Base-by-base conservation (phyloP, 768 basidiomycete species). In the Kwoniella shandongensis region DNA sequence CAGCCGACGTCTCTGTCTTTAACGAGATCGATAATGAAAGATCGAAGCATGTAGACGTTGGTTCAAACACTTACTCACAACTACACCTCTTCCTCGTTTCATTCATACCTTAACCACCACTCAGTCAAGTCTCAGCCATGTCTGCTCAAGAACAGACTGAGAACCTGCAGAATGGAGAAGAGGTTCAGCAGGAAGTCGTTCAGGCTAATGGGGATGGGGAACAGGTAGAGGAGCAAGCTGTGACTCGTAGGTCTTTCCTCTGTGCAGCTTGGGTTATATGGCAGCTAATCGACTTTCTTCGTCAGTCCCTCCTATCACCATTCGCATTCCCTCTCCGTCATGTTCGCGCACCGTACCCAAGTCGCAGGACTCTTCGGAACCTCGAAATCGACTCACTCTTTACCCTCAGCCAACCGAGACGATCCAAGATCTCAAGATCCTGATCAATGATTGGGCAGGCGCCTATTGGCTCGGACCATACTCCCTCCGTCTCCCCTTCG, bases 401-500 rank as follows among this genome's bases (percentile, higher is more conserved):
- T 61, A 69, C 20, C 69, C 74, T 26, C 73, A 76, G 35, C 61
- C 73, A 10, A 61, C 62, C 50, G 77, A 78, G 63, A 75, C 71
- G 5, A 64, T 77, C 27, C 75, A 77, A 51, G 76, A 77, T 60
- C 67, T 80, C 53, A 76, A 76, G 46, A 60, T 74, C 8, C 65
- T 69, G 18, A 61, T 80, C 51, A 72, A 75, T 49, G 79, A 80
- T 41, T 76, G 72, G 51, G 67, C 76, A 3, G 78, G 77, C 20
- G 78, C 78, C 0, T 80, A 79, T 67, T 80, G 79, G 78, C 70
- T 80, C 42, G 79, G 79, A 4, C 75, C 78, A 1, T 79, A 78
- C 59, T 78, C 78, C 6, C 67, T 79, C 39, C 52, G 74, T 47
- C 57, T 71, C 26, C 72, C 69, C 0, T 62, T 32, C 22, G 20